phyloP scores from a whole-genome alignment of 768 basidiomycete species.

The Candolleomyces eurysporus region DNA sequence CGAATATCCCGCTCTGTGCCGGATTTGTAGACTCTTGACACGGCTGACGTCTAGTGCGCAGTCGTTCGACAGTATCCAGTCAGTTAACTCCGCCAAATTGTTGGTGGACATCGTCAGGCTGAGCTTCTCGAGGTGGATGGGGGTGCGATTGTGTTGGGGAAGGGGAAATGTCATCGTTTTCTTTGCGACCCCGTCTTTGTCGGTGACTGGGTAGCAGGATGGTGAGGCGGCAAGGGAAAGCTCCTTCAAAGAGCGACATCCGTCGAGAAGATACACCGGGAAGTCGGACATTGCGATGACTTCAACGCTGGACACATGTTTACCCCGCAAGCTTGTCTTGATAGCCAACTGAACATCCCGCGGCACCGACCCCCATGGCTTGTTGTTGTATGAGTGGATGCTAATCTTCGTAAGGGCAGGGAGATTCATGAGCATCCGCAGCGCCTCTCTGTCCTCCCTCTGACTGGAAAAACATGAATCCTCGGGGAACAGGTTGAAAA shows the following conservation, averaged over 20 bases:
- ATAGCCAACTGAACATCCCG: constrained; percentile 3
- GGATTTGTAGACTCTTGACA: not conserved
- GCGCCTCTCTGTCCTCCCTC: not conserved
- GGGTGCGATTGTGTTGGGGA: not conserved
- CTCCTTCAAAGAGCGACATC: constrained; percentile 3
- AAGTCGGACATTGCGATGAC: constrained; percentile 1
- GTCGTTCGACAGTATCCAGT: constrained; percentile 2
- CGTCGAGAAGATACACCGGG: constrained; percentile 9
- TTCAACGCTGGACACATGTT: not conserved
- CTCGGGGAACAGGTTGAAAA: constrained; percentile 3
- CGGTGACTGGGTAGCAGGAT: not conserved
- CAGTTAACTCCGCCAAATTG: not conserved
- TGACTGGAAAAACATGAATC: not conserved
- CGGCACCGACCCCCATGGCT: not conserved
- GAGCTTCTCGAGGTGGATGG: constrained; percentile 5
- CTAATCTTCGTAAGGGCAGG: not conserved
- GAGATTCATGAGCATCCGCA: constrained; percentile 6
- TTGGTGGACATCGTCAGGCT: not conserved
- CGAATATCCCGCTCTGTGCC: not conserved
- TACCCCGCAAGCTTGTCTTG: not conserved
- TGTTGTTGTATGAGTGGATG: not conserved
- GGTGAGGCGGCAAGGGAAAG: not conserved
- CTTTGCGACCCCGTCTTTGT: not conserved
- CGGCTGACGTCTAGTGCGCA: constrained; percentile 2
- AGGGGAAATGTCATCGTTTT: constrained; percentile 2